phyloP scores from a whole-genome alignment of 2,329 filamentous ascomycete species.

The Fusarium fujikuroi region DNA sequence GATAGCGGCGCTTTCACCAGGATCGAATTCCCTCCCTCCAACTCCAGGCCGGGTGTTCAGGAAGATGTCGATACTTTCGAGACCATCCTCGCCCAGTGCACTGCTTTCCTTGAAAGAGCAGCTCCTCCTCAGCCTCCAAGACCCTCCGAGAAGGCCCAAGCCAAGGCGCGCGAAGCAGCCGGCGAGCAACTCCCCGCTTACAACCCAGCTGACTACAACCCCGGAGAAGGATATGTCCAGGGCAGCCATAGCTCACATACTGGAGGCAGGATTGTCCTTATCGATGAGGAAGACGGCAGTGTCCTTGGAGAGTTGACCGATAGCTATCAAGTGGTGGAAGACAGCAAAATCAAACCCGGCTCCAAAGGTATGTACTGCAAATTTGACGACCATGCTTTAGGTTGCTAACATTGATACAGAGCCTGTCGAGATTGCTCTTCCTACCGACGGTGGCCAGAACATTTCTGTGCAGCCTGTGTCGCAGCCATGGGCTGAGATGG shows the following conservation, averaged over 20 bases:
- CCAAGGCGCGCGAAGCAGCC: conserved; percentile 55
- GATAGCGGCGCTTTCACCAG: conserved; percentile 91
- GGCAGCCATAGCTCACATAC: conserved; percentile 65
- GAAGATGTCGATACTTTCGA: conserved; percentile 97
- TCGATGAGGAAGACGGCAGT: conserved; percentile 96
- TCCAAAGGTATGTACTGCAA: conserved; percentile 77
- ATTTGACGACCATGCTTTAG: background rate
- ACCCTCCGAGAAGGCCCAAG: conserved; percentile 48
- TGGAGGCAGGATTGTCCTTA: conserved; percentile 83
- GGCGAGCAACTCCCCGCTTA: conserved; percentile 70
- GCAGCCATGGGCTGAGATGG: conserved; percentile 77
- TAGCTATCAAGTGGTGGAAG: conserved; percentile 82
- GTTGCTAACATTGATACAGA: conserved; percentile 54
- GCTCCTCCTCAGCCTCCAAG: conserved; percentile 63
- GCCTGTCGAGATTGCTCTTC: conserved; percentile 82
- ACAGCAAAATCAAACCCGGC: conserved; percentile 79
- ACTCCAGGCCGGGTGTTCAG: conserved; percentile 78
- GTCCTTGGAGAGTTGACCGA: conserved; percentile 92
- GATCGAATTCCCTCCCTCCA: conserved; percentile 85
- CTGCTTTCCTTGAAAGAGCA: conserved; percentile 89
- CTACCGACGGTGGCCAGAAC: conserved; percentile 71
- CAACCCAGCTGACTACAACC: conserved; percentile 82
- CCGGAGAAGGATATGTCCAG: conserved; percentile 80
- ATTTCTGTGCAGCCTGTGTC: conserved; percentile 74
- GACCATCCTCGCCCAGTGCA: conserved; percentile 97